Conservation (phyloP, 2,329 filamentous ascomycete species). For the Colletotrichum lini region DNA sequence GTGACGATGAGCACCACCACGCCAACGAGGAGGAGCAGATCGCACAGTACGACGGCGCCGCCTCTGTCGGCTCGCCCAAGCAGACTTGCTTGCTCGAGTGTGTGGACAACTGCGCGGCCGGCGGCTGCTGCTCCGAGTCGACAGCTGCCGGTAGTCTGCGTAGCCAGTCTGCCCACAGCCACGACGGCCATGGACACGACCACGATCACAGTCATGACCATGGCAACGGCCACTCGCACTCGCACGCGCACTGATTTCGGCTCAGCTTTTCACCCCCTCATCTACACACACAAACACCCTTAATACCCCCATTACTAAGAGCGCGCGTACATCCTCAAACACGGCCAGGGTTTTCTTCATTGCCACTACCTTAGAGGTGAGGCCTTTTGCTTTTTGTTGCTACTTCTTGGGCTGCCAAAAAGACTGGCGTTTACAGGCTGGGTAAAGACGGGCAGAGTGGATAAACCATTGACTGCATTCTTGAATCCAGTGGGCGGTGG, state of each 20-base stretch:
- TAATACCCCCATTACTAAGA: conserved; percentile 5
- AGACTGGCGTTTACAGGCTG: conserved; percentile 33
- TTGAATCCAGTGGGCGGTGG: neutral
- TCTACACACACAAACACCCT: neutral
- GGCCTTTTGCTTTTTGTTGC: conserved; percentile 15
- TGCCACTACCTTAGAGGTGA: conserved; percentile 8
- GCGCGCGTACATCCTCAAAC: conserved; percentile 14
- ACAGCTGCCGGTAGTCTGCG: conserved; percentile 50
- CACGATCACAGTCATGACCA: conserved; percentile 21
- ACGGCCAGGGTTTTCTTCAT: neutral
- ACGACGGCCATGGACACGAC: conserved; percentile 48
- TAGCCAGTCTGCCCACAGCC: conserved; percentile 49
- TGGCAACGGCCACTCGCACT: conserved; percentile 18
- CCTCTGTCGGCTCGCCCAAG: conserved; percentile 46
- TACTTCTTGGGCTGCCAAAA: conserved; percentile 11
- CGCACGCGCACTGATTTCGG: conserved; percentile 28
- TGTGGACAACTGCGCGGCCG: conserved; percentile 62
- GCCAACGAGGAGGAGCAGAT: conserved; percentile 50
- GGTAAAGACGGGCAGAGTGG: conserved; percentile 12
- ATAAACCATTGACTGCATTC: conserved; percentile 12
- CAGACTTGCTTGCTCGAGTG: conserved; percentile 66
- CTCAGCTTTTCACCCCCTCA: neutral
- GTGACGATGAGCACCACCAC: conserved; percentile 61
- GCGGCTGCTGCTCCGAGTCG: conserved; percentile 60
- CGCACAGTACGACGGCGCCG: conserved; percentile 52